Evolutionary conservation across 2,329 filamentous ascomycete species (phyloP).

Genomic region (Beauveria australis): DNA sequence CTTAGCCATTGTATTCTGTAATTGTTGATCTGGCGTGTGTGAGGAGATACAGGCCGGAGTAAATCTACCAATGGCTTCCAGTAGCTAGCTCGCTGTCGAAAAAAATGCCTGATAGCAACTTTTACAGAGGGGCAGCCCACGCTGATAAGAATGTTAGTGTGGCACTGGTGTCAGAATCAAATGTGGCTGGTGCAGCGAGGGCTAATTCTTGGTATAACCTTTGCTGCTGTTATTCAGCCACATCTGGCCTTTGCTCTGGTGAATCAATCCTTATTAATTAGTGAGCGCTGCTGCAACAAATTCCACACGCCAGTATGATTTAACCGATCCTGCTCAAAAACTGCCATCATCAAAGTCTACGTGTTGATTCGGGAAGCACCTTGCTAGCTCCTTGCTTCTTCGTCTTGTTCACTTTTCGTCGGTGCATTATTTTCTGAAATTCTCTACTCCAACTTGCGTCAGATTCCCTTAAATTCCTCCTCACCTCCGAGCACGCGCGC

Average conservation of each 20-base stretch:
- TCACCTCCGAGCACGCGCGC: not conserved
- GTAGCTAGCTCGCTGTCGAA: not conserved
- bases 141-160: slow-evolving; percentile 6
- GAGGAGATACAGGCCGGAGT: not conserved
- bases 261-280: not conserved
- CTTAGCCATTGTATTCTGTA: slow-evolving; percentile 67
- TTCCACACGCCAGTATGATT: not conserved
- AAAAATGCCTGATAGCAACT: slow-evolving; percentile 9
- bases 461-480: not conserved
- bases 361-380: not conserved
- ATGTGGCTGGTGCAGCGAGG: not conserved
- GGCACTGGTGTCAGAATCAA: not conserved
- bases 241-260: not conserved
- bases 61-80: not conserved
- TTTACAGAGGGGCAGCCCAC: slow-evolving; percentile 10
- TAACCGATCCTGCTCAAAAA: not conserved
- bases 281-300: not conserved
- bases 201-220: not conserved
- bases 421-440: not conserved
- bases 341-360: slow-evolving; percentile 3
- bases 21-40: not conserved
- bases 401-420: not conserved
- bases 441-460: not conserved
- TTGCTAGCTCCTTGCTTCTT: not conserved
- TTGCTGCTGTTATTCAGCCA: not conserved